Evolutionary conservation across 441 rosid genomes (phyloP).

Genomic region (Sinapis alba): DNA sequence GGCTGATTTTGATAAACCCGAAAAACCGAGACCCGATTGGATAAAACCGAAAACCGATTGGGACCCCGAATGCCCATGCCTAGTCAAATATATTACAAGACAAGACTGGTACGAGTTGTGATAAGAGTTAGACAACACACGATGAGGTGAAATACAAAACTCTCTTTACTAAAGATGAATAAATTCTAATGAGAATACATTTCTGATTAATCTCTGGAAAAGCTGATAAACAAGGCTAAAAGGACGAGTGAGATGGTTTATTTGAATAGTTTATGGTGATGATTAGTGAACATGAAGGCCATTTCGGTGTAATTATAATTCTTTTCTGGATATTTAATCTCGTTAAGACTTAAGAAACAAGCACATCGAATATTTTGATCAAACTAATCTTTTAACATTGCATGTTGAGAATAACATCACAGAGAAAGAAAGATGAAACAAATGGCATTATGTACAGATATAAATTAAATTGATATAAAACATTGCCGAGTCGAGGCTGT

Average conservation of each 20-base stretch:
- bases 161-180: neutral
- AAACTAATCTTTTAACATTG: conserved; percentile 20
- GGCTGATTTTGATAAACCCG: too few species aligned
- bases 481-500: conserved; percentile 26
- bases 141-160: conserved; percentile 1
- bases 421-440: conserved; percentile 11
- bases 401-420: conserved; percentile 13
- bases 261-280: neutral
- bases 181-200: neutral
- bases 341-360: conserved; percentile 1
- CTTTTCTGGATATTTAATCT: neutral
- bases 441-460: conserved; percentile 36
- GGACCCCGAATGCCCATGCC: too few species aligned
- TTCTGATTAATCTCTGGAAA: neutral
- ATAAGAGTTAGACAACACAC: conserved; percentile 4
- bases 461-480: conserved; percentile 25
- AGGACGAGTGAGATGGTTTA: neutral
- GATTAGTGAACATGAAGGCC: neutral
- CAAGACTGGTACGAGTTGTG: conserved; percentile 24
- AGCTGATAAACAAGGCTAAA: neutral
- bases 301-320: too few species aligned
- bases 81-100: conserved; percentile 18
- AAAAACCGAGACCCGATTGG: too few species aligned
- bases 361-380: neutral
- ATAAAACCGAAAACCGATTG: too few species aligned